phyloP scores from a whole-genome alignment of 345 rosid genomes.

The Lepidium didymum region DNA sequence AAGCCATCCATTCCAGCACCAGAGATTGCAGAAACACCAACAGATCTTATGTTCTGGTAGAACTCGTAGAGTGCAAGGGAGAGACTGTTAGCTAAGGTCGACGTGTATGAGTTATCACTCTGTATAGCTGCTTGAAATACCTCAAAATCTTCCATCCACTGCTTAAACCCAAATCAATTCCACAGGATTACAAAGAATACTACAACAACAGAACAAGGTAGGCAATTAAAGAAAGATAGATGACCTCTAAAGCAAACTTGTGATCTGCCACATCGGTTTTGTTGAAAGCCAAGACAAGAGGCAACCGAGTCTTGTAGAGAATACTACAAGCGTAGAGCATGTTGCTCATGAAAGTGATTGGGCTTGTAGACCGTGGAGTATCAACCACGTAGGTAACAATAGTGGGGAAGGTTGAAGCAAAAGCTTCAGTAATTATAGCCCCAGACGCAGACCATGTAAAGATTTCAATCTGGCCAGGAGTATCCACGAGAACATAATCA shows the following conservation, averaged over 20 bases:
- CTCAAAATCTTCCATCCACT: constrained; percentile 90
- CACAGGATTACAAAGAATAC: background rate
- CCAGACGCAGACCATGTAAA: constrained; percentile 95
- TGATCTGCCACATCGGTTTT: constrained; percentile 77
- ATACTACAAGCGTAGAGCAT: constrained; percentile 89
- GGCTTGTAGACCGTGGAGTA: constrained; percentile 75
- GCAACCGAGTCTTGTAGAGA: constrained; percentile 72
- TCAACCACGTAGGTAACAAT: constrained; percentile 67
- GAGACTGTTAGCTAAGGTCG: constrained; percentile 69
- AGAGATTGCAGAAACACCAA: constrained; percentile 77
- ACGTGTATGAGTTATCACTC: constrained; percentile 51
- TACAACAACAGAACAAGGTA: background rate
- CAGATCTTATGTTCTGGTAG: constrained; percentile 57
- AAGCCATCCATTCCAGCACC: constrained; percentile 74
- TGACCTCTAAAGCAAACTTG: constrained; percentile 77
- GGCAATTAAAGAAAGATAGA: background rate
- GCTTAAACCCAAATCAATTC: constrained; percentile 7
- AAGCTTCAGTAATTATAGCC: constrained; percentile 84
- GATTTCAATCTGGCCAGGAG: constrained; percentile 91
- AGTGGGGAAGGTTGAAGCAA: constrained; percentile 85
- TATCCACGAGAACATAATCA: constrained; percentile 82
- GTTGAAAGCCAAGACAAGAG: constrained; percentile 77
- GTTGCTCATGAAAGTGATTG: constrained; percentile 77
- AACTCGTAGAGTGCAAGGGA: constrained; percentile 61
- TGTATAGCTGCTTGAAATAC: constrained; percentile 61